A percentile compares a stretch with the other conserved stretches of the same genome.
Evolutionary conservation across 1,284 basidiomycete genomes (phyloP).

Genomic region (Puccinia horiana): DNA sequence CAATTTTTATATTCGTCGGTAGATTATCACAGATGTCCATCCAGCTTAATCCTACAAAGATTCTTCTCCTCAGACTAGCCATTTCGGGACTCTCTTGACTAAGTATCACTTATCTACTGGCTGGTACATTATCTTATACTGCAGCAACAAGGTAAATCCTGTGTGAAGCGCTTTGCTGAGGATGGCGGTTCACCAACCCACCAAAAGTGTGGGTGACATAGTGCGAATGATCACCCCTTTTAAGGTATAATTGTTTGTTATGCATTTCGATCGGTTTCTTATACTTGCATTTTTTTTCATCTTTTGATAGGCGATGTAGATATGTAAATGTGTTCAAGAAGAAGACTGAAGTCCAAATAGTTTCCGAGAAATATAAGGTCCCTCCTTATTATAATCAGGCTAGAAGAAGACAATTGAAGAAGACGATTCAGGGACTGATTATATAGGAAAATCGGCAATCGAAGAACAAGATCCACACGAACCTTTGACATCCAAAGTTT

Average conservation of each 20-base stretch:
- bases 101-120: too few relatives aligned
- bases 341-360: slow-evolving; percentile 13
- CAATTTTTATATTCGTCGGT: too few relatives aligned
- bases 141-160: too few relatives aligned
- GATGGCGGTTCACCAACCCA: too few relatives aligned
- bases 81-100: too few relatives aligned
- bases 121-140: too few relatives aligned
- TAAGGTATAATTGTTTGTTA: neutral
- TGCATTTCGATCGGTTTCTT: neutral
- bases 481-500: slow-evolving; percentile 49
- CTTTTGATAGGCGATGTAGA: neutral
- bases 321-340: slow-evolving; percentile 4
- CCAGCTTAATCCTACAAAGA: too few relatives aligned
- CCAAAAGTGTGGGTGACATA: neutral
- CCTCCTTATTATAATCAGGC: slow-evolving; percentile 46
- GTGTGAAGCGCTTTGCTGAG: too few relatives aligned
- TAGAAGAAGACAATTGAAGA: neutral
- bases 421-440: neutral
- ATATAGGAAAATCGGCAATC: neutral
- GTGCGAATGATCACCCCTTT: neutral
- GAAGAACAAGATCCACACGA: neutral
- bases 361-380: slow-evolving; percentile 37
- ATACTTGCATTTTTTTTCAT: neutral
- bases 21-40: too few relatives aligned
- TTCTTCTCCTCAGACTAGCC: too few relatives aligned